Conservation (phyloP, 1,284 basidiomycete species). For the Bjerkandera adusta region DNA sequence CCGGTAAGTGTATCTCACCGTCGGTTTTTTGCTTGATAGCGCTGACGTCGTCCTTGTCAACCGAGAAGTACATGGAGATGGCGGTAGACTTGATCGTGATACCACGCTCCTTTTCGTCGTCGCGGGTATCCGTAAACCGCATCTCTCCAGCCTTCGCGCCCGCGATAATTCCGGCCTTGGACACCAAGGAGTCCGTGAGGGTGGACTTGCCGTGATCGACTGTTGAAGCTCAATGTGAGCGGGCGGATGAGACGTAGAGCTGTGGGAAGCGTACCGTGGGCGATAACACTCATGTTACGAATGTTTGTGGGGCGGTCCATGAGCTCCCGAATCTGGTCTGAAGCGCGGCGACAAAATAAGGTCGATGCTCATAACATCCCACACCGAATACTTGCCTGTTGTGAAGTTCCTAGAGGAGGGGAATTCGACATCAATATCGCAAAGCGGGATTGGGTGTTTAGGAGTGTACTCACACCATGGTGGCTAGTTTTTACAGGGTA, state of each 20-base stretch:
- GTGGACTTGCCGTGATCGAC: constrained; percentile 99
- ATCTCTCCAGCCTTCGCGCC: constrained; percentile 93
- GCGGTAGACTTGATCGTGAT: constrained; percentile 99
- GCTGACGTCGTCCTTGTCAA: constrained; percentile 84
- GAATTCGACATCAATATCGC: constrained; percentile 33
- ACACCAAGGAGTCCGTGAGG: constrained; percentile 97
- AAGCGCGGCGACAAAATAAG: constrained; percentile 14
- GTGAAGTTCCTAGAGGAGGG: constrained; percentile 73
- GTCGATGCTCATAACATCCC: constrained; percentile 1
- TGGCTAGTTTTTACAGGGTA: constrained; percentile 45
- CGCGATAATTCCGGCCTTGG: constrained; percentile 99
- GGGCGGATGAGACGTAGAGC: constrained; percentile 12
- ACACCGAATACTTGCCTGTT: constrained; percentile 57
- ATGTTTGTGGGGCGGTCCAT: constrained; percentile 94
- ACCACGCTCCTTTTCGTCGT: constrained; percentile 99
- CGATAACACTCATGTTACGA: constrained; percentile 99
- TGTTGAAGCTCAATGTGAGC: constrained; percentile 28
- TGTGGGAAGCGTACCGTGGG: constrained; percentile 70
- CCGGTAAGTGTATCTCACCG: constrained; percentile 44
- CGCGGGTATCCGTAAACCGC: constrained; percentile 97
- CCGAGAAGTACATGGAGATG: constrained; percentile 99
- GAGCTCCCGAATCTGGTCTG: constrained; percentile 86
- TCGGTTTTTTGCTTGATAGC: constrained; percentile 94
- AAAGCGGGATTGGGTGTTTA: constrained; percentile 13
- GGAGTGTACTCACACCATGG: constrained; percentile 69